Conservation (phyloP, 2,329 filamentous ascomycete genomes). For the Aspergillus arachidicola region DNA sequence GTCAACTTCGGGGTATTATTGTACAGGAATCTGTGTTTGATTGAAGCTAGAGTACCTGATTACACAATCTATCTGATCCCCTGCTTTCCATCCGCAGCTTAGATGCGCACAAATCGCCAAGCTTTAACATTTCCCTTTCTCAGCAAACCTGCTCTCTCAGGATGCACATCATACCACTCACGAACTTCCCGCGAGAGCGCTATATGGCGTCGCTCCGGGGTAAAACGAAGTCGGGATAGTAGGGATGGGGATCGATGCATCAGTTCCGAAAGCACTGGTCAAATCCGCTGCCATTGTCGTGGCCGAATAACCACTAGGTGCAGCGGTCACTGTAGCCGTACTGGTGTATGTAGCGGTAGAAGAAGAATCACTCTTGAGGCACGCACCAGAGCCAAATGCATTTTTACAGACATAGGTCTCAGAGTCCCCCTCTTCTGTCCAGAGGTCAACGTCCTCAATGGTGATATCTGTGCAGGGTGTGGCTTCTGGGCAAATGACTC, state of each 20-base stretch:
- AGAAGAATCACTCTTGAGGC: slow-evolving; percentile 39
- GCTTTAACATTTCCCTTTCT: too few species aligned
- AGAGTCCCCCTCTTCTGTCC: slow-evolving; percentile 37
- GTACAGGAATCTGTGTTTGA: too few species aligned
- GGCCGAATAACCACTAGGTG: slow-evolving; percentile 30
- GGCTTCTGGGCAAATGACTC: slow-evolving; percentile 53
- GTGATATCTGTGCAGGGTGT: slow-evolving; percentile 57
- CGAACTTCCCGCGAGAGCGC: slow-evolving; percentile 12
- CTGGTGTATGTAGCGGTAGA: slow-evolving; percentile 20
- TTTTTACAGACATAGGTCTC: slow-evolving; percentile 42
- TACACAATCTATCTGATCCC: too few species aligned
- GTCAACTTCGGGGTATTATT: too few species aligned
- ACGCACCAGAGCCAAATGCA: slow-evolving; percentile 53
- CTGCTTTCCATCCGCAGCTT: too few species aligned
- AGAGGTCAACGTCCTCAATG: slow-evolving; percentile 56
- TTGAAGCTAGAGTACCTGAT: too few species aligned
- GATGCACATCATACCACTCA: too few species aligned
- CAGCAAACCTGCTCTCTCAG: too few species aligned
- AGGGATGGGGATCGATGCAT: slow-evolving; percentile 24
- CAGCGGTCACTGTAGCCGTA: slow-evolving; percentile 22
- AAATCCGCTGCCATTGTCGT: slow-evolving; percentile 27
- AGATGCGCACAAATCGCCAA: too few species aligned
- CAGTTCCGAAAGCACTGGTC: slow-evolving; percentile 24
- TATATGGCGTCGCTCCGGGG: slow-evolving; percentile 34
- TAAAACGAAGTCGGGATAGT: slow-evolving; percentile 30